A percentile compares a stretch with the other conserved stretches of the same genome.
phyloP scores from a whole-genome alignment of 768 basidiomycete species.

The Rhizopogon rudus region DNA sequence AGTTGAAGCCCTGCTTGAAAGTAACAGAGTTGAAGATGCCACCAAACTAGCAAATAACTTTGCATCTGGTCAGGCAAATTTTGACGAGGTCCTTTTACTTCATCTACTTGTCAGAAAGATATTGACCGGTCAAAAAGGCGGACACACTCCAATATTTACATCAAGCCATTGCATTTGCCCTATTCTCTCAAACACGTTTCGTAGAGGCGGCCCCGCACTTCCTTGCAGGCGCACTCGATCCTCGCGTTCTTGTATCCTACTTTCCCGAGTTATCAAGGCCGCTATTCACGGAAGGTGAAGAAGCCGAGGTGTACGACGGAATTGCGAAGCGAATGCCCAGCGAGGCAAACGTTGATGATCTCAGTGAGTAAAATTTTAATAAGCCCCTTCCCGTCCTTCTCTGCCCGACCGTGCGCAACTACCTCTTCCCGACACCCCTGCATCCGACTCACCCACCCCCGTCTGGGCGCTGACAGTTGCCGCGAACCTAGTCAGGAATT shows the following conservation, averaged over 20 bases:
- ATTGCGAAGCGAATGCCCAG: conserved; percentile 65
- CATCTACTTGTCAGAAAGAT: conserved; percentile 6
- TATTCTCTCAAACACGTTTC: conserved; percentile 75
- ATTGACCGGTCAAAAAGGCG: conserved; percentile 27
- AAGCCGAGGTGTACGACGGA: conserved; percentile 70
- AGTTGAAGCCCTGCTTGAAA: conserved; percentile 61
- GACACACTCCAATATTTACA: conserved; percentile 77
- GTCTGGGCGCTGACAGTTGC: conserved; percentile 68
- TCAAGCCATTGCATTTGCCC: conserved; percentile 77
- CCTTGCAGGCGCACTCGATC: conserved; percentile 78
- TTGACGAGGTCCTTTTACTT: neutral
- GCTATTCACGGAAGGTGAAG: conserved; percentile 50
- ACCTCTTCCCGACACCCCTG: conserved; percentile 22
- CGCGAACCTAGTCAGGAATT: conserved; percentile 87
- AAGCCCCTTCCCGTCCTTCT: conserved; percentile 15
- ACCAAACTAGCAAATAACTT: conserved; percentile 54
- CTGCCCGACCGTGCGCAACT: conserved; percentile 12
- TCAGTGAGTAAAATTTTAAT: conserved; percentile 60
- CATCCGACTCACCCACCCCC: conserved; percentile 23
- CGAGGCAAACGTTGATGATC: conserved; percentile 70
- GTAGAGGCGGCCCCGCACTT: conserved; percentile 78
- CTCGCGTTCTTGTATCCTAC: conserved; percentile 74
- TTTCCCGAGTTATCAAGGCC: conserved; percentile 71
- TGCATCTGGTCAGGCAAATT: conserved; percentile 49
- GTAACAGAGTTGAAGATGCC: conserved; percentile 61